A percentile compares a stretch with the other conserved stretches of the same genome.
phyloP scores from a whole-genome alignment of 1,284 basidiomycete species.

The Puccinia novopanici region DNA sequence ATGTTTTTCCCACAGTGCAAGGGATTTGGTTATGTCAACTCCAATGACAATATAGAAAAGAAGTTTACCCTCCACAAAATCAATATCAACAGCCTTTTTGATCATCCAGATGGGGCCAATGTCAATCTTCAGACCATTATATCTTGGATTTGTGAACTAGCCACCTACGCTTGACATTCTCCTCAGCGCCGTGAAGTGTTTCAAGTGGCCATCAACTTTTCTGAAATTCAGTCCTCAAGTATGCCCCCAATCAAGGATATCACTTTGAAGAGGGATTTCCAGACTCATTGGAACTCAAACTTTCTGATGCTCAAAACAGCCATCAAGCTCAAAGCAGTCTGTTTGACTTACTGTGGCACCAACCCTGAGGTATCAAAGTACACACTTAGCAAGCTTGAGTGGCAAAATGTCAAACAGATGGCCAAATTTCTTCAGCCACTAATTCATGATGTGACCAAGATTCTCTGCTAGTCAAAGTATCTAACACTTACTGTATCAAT shows the following conservation, averaged over 20 bases:
- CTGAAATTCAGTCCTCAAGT: neutral
- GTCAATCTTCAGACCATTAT: too few species aligned
- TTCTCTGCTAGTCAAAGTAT: too few species aligned
- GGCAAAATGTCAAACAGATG: neutral
- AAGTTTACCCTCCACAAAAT: neutral
- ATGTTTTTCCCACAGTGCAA: too few species aligned
- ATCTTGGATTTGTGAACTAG: neutral
- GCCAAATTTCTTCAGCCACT: neutral
- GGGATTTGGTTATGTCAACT: neutral
- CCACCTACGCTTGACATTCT: neutral
- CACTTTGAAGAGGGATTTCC: neutral
- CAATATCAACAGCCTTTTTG: neutral
- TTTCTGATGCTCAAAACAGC: conserved; percentile 3
- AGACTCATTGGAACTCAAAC: too few species aligned
- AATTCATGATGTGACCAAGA: too few species aligned
- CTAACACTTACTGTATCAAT: too few species aligned
- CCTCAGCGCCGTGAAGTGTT: neutral
- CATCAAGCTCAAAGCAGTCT: neutral
- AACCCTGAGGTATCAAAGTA: neutral
- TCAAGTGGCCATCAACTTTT: neutral
- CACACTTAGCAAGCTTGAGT: neutral
- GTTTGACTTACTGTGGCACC: neutral
- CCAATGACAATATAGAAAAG: neutral
- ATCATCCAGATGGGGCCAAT: neutral
- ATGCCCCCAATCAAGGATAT: neutral